A percentile compares a stretch with the other conserved stretches of the same genome.
Evolutionary conservation across 208 protist genomes (phyloP).

Genomic region (Tritrichomonas foetus): DNA sequence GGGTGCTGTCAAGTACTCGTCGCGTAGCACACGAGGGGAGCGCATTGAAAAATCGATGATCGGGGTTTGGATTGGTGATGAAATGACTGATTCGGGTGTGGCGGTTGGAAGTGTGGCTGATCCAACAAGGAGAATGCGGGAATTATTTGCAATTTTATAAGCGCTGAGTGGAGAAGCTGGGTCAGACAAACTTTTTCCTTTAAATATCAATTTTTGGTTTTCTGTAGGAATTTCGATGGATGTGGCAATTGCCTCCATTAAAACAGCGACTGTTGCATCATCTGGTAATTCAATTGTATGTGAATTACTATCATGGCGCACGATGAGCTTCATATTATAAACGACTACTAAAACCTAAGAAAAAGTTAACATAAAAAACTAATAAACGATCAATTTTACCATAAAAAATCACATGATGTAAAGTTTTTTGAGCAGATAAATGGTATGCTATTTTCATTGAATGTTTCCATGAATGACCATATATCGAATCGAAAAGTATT

Average conservation of each 20-base stretch:
- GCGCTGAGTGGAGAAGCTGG: not conserved
- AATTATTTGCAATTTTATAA: not conserved
- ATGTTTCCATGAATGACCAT: too few relatives aligned
- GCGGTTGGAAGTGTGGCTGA: not conserved
- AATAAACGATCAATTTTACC: too few relatives aligned
- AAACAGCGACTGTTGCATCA: not conserved
- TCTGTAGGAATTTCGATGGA: not conserved
- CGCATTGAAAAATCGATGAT: not conserved
- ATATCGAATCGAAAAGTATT: too few relatives aligned
- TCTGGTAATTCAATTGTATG: not conserved
- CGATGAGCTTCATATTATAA: not conserved
- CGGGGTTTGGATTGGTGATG: not conserved
- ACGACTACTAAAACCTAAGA: too few relatives aligned
- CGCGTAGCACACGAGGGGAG: not conserved
- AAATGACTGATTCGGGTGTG: too few relatives aligned
- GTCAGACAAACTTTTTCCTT: not conserved
- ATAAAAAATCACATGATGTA: too few relatives aligned
- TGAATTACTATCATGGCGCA: not conserved
- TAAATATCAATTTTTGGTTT: not conserved
- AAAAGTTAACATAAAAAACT: too few relatives aligned
- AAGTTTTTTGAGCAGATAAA: too few relatives aligned
- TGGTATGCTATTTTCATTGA: too few relatives aligned
- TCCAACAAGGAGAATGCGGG: not conserved
- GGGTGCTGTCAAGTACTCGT: not conserved
- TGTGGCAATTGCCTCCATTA: not conserved